phyloP scores from a whole-genome alignment of 441 rosid genomes.

The Sinapis alba region DNA sequence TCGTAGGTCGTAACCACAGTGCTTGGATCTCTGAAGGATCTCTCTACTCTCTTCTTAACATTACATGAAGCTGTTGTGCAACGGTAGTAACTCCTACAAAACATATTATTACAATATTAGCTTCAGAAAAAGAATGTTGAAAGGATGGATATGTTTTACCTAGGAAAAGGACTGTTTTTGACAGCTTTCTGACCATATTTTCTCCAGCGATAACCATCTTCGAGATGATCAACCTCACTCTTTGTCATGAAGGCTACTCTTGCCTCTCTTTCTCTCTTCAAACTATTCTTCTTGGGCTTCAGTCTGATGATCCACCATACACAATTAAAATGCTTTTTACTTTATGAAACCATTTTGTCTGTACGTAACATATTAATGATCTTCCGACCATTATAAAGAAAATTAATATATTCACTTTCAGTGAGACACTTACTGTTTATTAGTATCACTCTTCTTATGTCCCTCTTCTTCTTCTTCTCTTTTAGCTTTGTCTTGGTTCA shows the following conservation, averaged over 20 bases:
- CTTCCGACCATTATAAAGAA: no score
- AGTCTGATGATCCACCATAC: conserved; percentile 39
- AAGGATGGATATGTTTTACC: conserved; percentile 36
- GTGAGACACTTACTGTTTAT: conserved; percentile 28
- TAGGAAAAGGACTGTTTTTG: conserved; percentile 74
- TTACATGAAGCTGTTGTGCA: conserved; percentile 72
- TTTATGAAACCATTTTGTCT: no score
- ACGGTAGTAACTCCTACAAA: conserved; percentile 71
- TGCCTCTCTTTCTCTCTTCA: conserved; percentile 68
- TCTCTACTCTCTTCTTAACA: conserved; percentile 79
- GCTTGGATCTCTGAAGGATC: conserved; percentile 59
- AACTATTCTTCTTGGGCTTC: conserved; percentile 60
- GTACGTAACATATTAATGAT: no score
- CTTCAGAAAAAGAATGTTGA: neutral
- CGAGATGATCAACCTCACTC: conserved; percentile 83
- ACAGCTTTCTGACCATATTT: conserved; percentile 89
- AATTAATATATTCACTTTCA: no score
- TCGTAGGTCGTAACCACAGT: conserved; percentile 71
- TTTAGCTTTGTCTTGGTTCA: conserved; percentile 45
- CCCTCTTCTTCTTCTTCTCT: conserved; percentile 23
- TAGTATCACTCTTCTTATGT: conserved; percentile 8
- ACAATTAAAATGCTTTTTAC: neutral
- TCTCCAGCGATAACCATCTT: conserved; percentile 83
- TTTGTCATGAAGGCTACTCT: conserved; percentile 83
- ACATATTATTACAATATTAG: neutral